Evolutionary conservation across 2,329 filamentous ascomycete genomes (phyloP).

Genomic region (Ophiognomonia clavigignenti-juglandacearum): DNA sequence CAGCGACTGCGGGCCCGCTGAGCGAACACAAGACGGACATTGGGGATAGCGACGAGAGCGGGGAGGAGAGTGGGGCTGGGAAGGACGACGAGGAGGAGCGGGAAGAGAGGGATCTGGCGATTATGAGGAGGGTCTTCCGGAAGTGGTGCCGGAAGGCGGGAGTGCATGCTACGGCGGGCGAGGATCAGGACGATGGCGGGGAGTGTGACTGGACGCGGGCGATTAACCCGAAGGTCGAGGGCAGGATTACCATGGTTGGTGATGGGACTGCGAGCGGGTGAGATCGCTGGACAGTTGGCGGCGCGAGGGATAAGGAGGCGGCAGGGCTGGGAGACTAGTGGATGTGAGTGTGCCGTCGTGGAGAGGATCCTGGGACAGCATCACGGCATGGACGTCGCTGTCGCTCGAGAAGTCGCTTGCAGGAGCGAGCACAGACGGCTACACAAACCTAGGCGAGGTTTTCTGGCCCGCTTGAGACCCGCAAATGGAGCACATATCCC

Average conservation of each 20-base stretch:
- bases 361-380: no score
- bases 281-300: no score
- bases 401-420: no score
- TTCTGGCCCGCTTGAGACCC: no score
- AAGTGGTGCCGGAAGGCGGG: conserved; percentile 71
- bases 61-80: conserved; percentile 13
- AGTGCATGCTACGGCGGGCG: conserved; percentile 44
- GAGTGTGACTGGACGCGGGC: conserved; percentile 74
- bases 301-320: no score
- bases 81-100: conserved; percentile 29
- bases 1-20: conserved; percentile 33
- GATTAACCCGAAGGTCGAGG: conserved; percentile 73
- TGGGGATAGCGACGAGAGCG: conserved; percentile 26
- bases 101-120: conserved; percentile 48
- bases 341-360: no score
- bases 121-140: conserved; percentile 64
- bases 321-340: no score
- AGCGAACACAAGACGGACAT: conserved; percentile 29
- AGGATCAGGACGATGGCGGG: conserved; percentile 51
- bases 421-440: no score
- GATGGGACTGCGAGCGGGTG: background rate
- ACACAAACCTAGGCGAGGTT: no score
- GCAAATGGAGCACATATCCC: no score
- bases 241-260: conserved; percentile 57
- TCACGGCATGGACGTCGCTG: no score